These are phyloP conservation scores for Thelonectria olida DNA, from an alignment of 2,329 filamentous ascomycete genomes.

Conservation along the genomic window DNA sequence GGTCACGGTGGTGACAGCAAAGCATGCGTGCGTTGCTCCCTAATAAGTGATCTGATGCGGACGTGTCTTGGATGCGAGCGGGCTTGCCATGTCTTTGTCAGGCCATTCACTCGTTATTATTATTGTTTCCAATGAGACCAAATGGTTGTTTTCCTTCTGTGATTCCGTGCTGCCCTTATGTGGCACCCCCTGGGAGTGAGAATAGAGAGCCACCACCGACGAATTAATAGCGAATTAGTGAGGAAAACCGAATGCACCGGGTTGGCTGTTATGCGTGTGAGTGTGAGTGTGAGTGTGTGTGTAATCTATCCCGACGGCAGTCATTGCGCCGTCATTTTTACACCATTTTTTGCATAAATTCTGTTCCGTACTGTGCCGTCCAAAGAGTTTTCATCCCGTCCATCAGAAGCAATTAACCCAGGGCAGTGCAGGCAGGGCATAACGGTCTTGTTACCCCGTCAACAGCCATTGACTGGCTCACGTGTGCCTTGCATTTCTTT, in stretches of 20 bases:
- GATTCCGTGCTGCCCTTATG: neutral
- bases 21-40: slow-evolving; percentile 12
- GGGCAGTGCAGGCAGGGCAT: too few relatives aligned
- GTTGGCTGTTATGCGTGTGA: neutral
- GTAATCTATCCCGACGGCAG: neutral
- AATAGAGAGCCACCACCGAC: neutral
- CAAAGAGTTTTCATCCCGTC: neutral
- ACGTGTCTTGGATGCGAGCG: slow-evolving; percentile 6
- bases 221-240: neutral
- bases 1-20: slow-evolving; percentile 14
- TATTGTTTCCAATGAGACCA: neutral
- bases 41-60: neutral
- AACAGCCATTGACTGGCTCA: neutral
- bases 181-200: slow-evolving; percentile 4
- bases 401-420: too few relatives aligned
- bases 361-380: too few relatives aligned
- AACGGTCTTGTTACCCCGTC: neutral
- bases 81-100: slow-evolving; percentile 8
- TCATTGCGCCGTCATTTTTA: slow-evolving; percentile 15
- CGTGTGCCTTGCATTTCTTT: neutral
- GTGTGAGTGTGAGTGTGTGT: neutral
- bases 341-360: too few relatives aligned
- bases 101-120: slow-evolving; percentile 9
- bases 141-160: neutral
- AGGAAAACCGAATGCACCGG: neutral